phyloP scores from a whole-genome alignment of 768 basidiomycete species.

The Pleurotus tuber-regium region DNA sequence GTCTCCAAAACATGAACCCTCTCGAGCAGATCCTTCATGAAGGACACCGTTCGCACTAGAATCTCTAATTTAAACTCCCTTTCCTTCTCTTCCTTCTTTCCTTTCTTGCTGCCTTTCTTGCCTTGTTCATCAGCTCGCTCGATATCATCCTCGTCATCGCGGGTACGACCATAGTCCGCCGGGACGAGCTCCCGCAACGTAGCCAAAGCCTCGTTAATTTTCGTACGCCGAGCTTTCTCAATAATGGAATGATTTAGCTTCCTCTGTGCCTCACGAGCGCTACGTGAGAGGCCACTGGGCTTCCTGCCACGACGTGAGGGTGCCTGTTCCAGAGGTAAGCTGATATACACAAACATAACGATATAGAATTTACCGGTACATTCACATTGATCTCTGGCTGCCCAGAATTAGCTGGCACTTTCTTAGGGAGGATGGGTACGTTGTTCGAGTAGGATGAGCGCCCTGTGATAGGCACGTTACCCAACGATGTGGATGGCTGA shows the following conservation, averaged over 20 bases:
- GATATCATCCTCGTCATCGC: constrained; percentile 20
- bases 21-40: constrained; percentile 67
- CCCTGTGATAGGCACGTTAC: not conserved
- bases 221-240: constrained; percentile 89
- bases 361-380: constrained; percentile 2
- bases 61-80: constrained; percentile 95
- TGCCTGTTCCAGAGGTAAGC: constrained; percentile 14
- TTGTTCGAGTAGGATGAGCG: constrained; percentile 10
- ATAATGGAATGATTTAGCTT: constrained; percentile 95
- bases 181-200: constrained; percentile 80
- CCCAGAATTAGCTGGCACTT: constrained; percentile 10
- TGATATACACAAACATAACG: constrained; percentile 14
- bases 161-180: constrained; percentile 37
- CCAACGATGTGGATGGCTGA: constrained; percentile 4
- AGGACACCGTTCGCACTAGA: constrained; percentile 76
- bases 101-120: constrained; percentile 27
- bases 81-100: constrained; percentile 56
- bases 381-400: not conserved
- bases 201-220: constrained; percentile 90
- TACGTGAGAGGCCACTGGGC: constrained; percentile 69
- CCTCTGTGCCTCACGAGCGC: constrained; percentile 80
- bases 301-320: constrained; percentile 61
- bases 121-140: constrained; percentile 33
- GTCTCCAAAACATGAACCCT: constrained; percentile 44
- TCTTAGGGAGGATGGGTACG: constrained; percentile 22